Evolutionary conservation across 2,329 filamentous ascomycete species (phyloP), one percentile per base, ranked within the genome.

Genomic region (Ilyonectria destructans): DNA sequence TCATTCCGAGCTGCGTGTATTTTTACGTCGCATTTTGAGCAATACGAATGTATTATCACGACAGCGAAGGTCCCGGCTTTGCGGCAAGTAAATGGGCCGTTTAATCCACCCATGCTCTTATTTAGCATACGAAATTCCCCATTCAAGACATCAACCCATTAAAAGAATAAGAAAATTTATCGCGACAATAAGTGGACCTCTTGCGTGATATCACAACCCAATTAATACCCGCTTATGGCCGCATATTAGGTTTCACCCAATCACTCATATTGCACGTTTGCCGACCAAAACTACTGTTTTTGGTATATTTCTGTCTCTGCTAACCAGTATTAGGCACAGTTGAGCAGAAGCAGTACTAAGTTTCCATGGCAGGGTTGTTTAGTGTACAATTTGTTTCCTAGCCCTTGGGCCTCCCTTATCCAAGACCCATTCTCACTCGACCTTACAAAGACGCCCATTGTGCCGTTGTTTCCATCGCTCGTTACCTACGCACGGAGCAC

Each of bases 401-500:
- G 6, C 26, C 26, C 26, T 26, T 26, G 5, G 26, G 5, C 26
- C 5, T 26, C 6, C 4, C 26, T 6, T 6, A 46, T 19, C 4
- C 13, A 0, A 51, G 48, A 29, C 13, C 21, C 10, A 12, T 29
- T 23, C n/a, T 58, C 7, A 57, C 13, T 59, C 51, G 3, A 66
- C 48, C 54, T 60, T 73, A 17, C 79, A 81, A 0, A 81, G 72
- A 2, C 55, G 74, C 0, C 77, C 78, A 35, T 78, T 63, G 0
- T 64, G 12, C 0, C 58, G 58, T 33, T 81, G 70, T 52, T 73
- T 58, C 82, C 83, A 86, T 0, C 75, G 72, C 51, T 86, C 83
- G 59, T 80, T 84, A 0, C 85, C 85, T 0, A 87, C 84, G 61
- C 85, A 87, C 0, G 84, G 81, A 13, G 80, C 71, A 64, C 85